phyloP scores from a whole-genome alignment of 306 rosid genomes.

The Begonia fuchsioides region DNA sequence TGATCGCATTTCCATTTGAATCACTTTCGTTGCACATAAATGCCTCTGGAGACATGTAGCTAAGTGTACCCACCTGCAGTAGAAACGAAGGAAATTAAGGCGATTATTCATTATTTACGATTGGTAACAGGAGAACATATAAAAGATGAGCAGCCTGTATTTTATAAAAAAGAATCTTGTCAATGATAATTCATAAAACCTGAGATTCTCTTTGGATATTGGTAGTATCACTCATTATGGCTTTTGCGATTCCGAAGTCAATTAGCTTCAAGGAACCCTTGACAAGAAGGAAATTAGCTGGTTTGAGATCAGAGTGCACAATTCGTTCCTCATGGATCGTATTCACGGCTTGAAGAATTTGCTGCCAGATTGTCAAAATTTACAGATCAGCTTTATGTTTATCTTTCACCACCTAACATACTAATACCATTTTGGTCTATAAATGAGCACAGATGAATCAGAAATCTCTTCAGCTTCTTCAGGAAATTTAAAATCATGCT shows the following conservation, averaged over 20 bases:
- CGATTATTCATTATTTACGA: too few relatives aligned
- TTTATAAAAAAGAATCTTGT: too few relatives aligned
- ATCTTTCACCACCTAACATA: too few relatives aligned
- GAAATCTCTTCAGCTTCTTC: too few relatives aligned
- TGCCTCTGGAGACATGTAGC: conserved; percentile 98
- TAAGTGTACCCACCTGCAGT: conserved; percentile 78
- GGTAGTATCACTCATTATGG: conserved; percentile 92
- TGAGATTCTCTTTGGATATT: conserved; percentile 93
- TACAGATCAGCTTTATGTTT: too few relatives aligned
- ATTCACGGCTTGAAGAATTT: conserved; percentile 84
- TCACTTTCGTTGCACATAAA: conserved; percentile 88
- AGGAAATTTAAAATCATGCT: too few relatives aligned
- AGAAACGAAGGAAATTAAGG: conserved; percentile 1
- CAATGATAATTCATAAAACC: conserved; percentile 20
- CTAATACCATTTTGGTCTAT: too few relatives aligned
- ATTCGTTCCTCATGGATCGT: conserved; percentile 92
- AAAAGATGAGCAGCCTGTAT: too few relatives aligned
- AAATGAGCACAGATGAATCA: too few relatives aligned
- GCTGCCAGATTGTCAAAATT: conserved; percentile 37
- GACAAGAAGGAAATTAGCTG: conserved; percentile 90
- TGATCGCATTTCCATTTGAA: conserved; percentile 69
- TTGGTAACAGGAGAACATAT: too few relatives aligned
- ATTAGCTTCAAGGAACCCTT: conserved; percentile 87
- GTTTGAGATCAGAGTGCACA: conserved; percentile 95
- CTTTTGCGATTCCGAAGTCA: conserved; percentile 95